These are phyloP conservation scores for Decorospora gaudefroyi DNA, from an alignment of 2,329 filamentous ascomycete genomes.

Conservation along the genomic window DNA sequence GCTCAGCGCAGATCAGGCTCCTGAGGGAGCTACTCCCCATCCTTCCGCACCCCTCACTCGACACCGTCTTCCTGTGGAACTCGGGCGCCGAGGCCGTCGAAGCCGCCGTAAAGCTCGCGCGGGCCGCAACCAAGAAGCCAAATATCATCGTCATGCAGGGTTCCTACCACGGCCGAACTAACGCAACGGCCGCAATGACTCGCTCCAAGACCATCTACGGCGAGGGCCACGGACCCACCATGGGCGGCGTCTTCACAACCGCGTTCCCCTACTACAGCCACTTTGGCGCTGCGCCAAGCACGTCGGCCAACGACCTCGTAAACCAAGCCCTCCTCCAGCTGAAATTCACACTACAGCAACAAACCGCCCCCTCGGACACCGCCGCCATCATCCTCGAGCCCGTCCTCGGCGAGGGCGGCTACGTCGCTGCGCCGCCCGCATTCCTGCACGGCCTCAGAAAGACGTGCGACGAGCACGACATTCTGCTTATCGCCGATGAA, in stretches of 20 bases:
- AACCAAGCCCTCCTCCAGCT: constrained; percentile 32
- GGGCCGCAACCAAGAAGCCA: constrained; percentile 38
- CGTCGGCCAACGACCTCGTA: constrained; percentile 34
- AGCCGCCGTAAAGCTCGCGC: constrained; percentile 35
- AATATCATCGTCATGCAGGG: constrained; percentile 43
- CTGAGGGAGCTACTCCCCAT: constrained; percentile 37
- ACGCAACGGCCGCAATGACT: constrained; percentile 39
- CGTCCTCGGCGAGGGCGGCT: constrained; percentile 38
- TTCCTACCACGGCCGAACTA: constrained; percentile 39
- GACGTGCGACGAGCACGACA: constrained; percentile 52
- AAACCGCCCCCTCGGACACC: constrained; percentile 35
- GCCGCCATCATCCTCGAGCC: constrained; percentile 39
- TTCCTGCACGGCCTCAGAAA: constrained; percentile 46
- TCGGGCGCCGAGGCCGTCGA: constrained; percentile 40
- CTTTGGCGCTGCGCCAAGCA: constrained; percentile 29
- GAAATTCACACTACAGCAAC: constrained; percentile 34
- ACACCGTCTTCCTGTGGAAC: constrained; percentile 40
- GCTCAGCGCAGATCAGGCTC: constrained; percentile 34
- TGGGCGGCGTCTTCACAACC: constrained; percentile 38
- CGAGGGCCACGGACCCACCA: constrained; percentile 37
- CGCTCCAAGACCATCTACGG: constrained; percentile 40
- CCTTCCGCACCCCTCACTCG: constrained; percentile 34
- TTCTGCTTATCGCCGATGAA: constrained; percentile 52
- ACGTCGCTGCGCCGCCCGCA: constrained; percentile 34
- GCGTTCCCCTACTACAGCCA: constrained; percentile 41